Evolutionary conservation across 75 land plant genomes (phyloP), one percentile per base, ranked within the genome.

Genomic region (Ceratopteris richardii): DNA sequence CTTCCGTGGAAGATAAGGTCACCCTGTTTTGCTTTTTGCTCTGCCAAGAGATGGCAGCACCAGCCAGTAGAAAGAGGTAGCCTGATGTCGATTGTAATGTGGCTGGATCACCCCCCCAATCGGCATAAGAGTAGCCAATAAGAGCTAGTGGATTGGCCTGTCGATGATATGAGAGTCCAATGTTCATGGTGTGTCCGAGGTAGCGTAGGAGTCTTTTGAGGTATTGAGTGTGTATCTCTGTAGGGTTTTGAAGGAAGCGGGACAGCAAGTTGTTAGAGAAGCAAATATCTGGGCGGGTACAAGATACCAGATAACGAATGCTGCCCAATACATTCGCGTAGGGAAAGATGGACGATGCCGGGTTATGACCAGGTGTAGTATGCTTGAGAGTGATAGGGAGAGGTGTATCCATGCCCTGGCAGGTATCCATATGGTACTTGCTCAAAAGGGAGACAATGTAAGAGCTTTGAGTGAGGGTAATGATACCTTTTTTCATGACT

Each of bases 11-110:
- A 2, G 59, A 57, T 7, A 57, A 22, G 11, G 59, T 39, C 1
- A 57, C 59, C 22, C 42, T 30, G 3, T 33, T 21, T 24, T 57
- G 59, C 25, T 57, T 57, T n/a, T 57, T 57, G 24, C 42, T 36
- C 18, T 57, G 39, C 59, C 59, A 57, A 17, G 42, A 1, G n/a
- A 57, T 19, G 2, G 36, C 37, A 18, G 24, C 59, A 30, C 25
- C 23, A 0, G 43, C 44, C 0, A 65, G 29, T 6, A 27, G 5
- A n/a, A 42, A 65, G 14, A 56, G 25, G 14, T 56, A 65, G 0
- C 44, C 33, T 29, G 27, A 17, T 27, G 67, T 65, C 13, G 46
- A 65, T 7, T 4, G 22, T 6, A 42, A 36, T 29, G 56, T 27
- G 11, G 24, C 59, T 27, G 1, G 22, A 46, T 55, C 54, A 36